phyloP scores from a whole-genome alignment of 2,329 filamentous ascomycete species.

The Colletotrichum tabaci region DNA sequence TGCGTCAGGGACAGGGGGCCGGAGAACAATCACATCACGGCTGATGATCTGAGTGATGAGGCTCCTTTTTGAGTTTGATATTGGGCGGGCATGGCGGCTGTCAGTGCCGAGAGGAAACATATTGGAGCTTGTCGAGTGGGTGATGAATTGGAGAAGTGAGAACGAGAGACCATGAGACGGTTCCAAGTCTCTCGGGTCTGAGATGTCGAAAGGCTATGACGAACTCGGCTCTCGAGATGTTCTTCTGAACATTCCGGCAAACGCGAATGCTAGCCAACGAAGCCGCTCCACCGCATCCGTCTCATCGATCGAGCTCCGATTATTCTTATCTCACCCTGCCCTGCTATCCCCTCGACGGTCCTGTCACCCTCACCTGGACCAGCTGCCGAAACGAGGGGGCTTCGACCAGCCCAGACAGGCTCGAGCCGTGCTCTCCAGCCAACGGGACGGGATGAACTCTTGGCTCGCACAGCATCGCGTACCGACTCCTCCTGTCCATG shows the following conservation, averaged over 20 bases:
- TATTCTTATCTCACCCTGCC: constrained; percentile 1
- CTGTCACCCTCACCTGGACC: not conserved
- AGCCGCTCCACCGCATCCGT: not conserved
- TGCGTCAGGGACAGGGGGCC: constrained; percentile 17
- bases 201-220: not conserved
- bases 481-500: constrained; percentile 8
- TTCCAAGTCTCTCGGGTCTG: not conserved
- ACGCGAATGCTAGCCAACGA: not conserved
- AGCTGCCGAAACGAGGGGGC: constrained; percentile 8
- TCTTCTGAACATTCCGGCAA: not conserved
- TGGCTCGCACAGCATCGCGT: constrained; percentile 24
- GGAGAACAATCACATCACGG: constrained; percentile 26
- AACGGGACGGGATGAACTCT: constrained; percentile 29
- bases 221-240: not conserved
- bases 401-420: not conserved
- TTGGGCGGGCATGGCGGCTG: not conserved
- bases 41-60: constrained; percentile 12
- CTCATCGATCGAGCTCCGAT: not conserved
- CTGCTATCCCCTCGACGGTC: not conserved
- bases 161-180: not conserved
- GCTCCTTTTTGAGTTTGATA: constrained; percentile 26
- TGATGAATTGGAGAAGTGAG: not conserved
- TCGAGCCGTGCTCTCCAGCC: not conserved
- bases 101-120: not conserved
- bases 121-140: not conserved